A percentile compares a stretch with the other conserved stretches of the same genome.
Evolutionary conservation across 2,329 filamentous ascomycete species (phyloP).

Genomic region (Fusarium hostae): DNA sequence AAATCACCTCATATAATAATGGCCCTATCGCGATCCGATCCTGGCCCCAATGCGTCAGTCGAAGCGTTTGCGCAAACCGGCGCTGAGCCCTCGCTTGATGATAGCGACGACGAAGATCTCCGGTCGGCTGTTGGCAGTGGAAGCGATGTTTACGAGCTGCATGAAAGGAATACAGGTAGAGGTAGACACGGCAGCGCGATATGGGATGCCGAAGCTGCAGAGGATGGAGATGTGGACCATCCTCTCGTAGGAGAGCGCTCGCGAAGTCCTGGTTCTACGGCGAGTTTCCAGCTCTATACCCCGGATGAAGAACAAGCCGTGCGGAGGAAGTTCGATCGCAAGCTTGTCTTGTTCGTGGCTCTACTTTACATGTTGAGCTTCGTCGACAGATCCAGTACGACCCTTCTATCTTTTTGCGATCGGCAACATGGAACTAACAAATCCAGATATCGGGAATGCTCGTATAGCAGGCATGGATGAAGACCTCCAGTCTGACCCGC

Average conservation of each 20-base stretch:
- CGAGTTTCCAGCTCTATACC: slow-evolving; percentile 58
- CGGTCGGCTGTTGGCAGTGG: slow-evolving; percentile 46
- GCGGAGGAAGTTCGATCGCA: slow-evolving; percentile 79
- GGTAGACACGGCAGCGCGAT: slow-evolving; percentile 19
- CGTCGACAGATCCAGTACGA: slow-evolving; percentile 83
- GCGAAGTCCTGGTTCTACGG: slow-evolving; percentile 47
- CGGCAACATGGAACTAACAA: not conserved
- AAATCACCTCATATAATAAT: slow-evolving; percentile 30
- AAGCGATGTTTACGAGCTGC: slow-evolving; percentile 50
- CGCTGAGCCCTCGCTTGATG: slow-evolving; percentile 51
- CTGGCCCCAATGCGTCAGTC: slow-evolving; percentile 30
- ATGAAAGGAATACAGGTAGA: slow-evolving; percentile 26
- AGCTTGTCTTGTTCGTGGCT: slow-evolving; percentile 82
- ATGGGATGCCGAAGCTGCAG: slow-evolving; percentile 38
- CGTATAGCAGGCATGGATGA: slow-evolving; percentile 71
- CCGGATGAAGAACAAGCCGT: slow-evolving; percentile 78
- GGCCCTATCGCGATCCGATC: slow-evolving; percentile 39
- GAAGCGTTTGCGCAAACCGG: slow-evolving; percentile 56
- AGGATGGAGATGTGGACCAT: slow-evolving; percentile 29
- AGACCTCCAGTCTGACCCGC: slow-evolving; percentile 65
- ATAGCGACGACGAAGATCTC: slow-evolving; percentile 51
- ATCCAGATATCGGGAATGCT: slow-evolving; percentile 69
- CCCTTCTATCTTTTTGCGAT: not conserved
- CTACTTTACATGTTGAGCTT: slow-evolving; percentile 87
- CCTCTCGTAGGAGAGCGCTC: slow-evolving; percentile 37